Percentiles rank a stretch among this genome's conserved stretches.
phyloP scores from a whole-genome alignment of 306 rosid species.

The Comarum palustre region DNA sequence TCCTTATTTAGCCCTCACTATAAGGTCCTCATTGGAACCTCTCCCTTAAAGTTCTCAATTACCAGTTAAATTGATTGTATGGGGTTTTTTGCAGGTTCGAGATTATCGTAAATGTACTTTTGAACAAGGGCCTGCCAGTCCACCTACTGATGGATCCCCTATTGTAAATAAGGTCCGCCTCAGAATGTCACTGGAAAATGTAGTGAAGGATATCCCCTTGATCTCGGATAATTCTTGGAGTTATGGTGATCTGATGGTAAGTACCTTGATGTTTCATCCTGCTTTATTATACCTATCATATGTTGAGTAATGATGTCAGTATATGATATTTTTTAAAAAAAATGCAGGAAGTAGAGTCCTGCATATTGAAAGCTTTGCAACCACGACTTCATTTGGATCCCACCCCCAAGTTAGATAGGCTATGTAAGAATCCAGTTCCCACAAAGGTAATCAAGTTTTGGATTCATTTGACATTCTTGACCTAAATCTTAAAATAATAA shows the following conservation, averaged over 20 bases:
- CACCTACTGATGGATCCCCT: constrained; percentile 47
- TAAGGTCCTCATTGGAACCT: no score
- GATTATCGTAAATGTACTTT: constrained; percentile 75
- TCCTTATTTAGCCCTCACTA: no score
- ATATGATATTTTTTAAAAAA: constrained; percentile 23
- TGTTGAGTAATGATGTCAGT: constrained; percentile 27
- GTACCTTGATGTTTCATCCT: constrained; percentile 27
- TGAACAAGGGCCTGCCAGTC: constrained; percentile 52
- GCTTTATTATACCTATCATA: constrained; percentile 24
- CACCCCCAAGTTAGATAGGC: constrained; percentile 71
- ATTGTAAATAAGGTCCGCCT: constrained; percentile 64
- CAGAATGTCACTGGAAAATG: constrained; percentile 88
- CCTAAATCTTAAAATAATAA: background rate
- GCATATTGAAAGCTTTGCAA: constrained; percentile 74
- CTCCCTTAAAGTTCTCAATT: background rate
- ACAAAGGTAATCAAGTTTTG: constrained; percentile 54
- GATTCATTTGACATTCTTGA: constrained; percentile 18
- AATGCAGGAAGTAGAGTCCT: constrained; percentile 82
- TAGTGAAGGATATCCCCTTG: constrained; percentile 88
- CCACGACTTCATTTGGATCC: constrained; percentile 87
- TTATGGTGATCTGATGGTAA: constrained; percentile 95
- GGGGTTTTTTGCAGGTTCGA: constrained; percentile 52
- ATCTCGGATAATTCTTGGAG: constrained; percentile 88
- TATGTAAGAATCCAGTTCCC: constrained; percentile 56
- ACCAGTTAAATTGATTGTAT: constrained; percentile 13